Conservation (phyloP, 2,329 filamentous ascomycete genomes). For the Phialophora expanda region DNA sequence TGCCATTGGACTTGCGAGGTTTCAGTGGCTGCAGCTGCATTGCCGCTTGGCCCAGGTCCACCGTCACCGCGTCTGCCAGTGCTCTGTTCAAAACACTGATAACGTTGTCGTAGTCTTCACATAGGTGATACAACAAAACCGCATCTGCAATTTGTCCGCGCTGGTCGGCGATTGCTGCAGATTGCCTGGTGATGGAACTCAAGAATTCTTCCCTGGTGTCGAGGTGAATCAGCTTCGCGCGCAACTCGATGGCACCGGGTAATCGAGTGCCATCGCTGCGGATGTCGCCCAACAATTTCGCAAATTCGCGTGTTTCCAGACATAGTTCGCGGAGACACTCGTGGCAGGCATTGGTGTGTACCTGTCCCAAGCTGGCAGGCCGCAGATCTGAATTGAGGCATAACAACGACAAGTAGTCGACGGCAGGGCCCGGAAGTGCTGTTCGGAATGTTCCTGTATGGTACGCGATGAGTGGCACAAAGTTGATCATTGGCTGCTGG, state of each 20-base stretch:
- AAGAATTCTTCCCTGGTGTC: conserved; percentile 82
- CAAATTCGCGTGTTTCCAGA: conserved; percentile 95
- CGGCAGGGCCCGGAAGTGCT: conserved; percentile 83
- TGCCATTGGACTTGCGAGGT: conserved; percentile 59
- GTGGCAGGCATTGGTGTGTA: conserved; percentile 83
- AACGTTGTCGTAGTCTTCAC: conserved; percentile 95
- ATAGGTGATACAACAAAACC: conserved; percentile 90
- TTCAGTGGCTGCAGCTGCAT: conserved; percentile 80
- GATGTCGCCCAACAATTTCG: conserved; percentile 90
- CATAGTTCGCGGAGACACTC: conserved; percentile 92
- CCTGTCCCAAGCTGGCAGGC: conserved; percentile 72
- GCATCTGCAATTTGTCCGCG: conserved; percentile 87
- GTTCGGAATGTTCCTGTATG: conserved; percentile 96
- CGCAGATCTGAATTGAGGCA: conserved; percentile 83
- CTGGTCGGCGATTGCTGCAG: conserved; percentile 90
- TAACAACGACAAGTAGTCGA: conserved; percentile 90
- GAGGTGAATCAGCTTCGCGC: conserved; percentile 79
- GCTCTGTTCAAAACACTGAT: conserved; percentile 86
- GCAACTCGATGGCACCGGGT: conserved; percentile 83
- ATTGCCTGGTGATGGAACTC: conserved; percentile 88
- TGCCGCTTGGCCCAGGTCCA: conserved; percentile 82
- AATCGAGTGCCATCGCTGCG: conserved; percentile 82
- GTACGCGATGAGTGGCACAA: conserved; percentile 88
- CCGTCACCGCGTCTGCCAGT: conserved; percentile 83
- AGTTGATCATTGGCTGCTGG: conserved; percentile 79